Conservation (phyloP, 2,329 filamentous ascomycete species). For the Penicillium sp. region DNA sequence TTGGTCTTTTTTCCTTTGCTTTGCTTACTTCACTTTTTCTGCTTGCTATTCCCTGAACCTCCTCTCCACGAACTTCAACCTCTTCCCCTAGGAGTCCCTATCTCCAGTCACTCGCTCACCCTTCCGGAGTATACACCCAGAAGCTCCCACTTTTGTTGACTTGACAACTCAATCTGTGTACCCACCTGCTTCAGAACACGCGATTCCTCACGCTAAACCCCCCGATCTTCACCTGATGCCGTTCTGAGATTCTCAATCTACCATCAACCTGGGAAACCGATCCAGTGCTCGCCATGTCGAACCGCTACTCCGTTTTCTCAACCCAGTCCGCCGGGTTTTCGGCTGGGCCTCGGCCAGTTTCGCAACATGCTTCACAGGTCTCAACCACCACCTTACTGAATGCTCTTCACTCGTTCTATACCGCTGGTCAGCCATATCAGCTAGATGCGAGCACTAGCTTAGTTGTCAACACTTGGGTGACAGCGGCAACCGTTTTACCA, state of each 20-base stretch:
- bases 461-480: conserved; percentile 94
- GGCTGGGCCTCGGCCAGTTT: conserved; percentile 55
- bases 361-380: conserved; percentile 73
- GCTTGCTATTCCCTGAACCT: not conserved
- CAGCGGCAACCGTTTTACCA: conserved; percentile 68
- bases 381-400: conserved; percentile 94
- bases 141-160: conserved; percentile 10
- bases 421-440: conserved; percentile 76
- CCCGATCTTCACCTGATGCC: not conserved
- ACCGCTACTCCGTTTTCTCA: conserved; percentile 63
- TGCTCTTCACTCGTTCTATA: conserved; percentile 84
- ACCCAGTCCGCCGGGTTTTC: conserved; percentile 58
- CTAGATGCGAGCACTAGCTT: conserved; percentile 89
- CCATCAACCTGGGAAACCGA: not conserved
- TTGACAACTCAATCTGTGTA: not conserved
- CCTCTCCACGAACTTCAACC: not conserved
- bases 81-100: not conserved
- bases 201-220: not conserved
- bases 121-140: conserved; percentile 12
- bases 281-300: conserved; percentile 53
- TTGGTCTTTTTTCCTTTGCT: not conserved
- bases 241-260: not conserved
- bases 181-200: not conserved
- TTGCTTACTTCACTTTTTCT: not conserved
- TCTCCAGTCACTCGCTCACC: conserved; percentile 20